Base-by-base conservation (phyloP, 2,329 filamentous ascomycete species). In the Phialophora expanda region DNA sequence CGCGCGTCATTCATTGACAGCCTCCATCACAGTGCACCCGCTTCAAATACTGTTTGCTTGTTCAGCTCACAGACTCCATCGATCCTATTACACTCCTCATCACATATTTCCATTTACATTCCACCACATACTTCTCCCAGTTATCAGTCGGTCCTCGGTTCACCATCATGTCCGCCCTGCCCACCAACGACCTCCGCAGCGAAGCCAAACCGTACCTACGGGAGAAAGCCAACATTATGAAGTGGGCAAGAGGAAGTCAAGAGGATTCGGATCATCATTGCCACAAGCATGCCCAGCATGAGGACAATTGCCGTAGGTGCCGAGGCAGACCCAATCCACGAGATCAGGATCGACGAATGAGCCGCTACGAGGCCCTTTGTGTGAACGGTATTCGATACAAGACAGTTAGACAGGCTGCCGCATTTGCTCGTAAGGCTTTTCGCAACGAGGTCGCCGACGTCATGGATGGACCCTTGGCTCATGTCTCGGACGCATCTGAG, bases 131-230 rank as follows among this genome's bases (percentile, higher is more conserved):
- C 38, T 6, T n/a, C 56, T 22, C 57, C 73, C 72, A 72, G 46
- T 58, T 51, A 57, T 44, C 60, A 14, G 60, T 28, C 48, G 38
- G 20, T 17, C 17, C 38, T 44, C 17, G 17, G 14, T 44, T 20
- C 17, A 44, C 70, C 56, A 71, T 70, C 55, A 73, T 73, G 75
- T 69, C 70, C 9, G 76, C 78, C 74, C 77, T 81, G 73, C 75
- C 77, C 63, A 81, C 80, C 72, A 74, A 77, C 75, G 85, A 87
- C 74, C 79, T 87, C 68, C 85, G 85, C 74, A 81, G 80, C 75
- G 77, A 77, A 70, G 80, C 83, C 73, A 82, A 82, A 73, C 83
- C 84, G 71, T 82, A 70, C 68, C 77, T 79, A 65, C 75, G 78
- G 32, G 73, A 74, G 64, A 74, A 78, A 65, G 74, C 77, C 66